These are phyloP conservation scores for Cutaneotrichosporon mucoides DNA, from an alignment of 1,284 basidiomycete species.

Conservation along the genomic window DNA sequence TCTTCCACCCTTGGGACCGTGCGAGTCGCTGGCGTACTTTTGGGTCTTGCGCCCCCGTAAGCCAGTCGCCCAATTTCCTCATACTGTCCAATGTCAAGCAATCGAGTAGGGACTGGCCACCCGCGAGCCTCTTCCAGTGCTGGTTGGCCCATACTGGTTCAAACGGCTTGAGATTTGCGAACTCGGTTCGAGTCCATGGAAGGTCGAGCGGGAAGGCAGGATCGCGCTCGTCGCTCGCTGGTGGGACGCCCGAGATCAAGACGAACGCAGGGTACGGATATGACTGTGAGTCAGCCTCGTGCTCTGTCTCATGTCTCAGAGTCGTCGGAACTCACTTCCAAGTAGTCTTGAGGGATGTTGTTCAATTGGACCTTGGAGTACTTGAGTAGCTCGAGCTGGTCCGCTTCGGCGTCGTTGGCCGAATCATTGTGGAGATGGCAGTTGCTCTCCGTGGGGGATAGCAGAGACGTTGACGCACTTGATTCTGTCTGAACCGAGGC, in stretches of 20 bases:
- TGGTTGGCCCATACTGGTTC: constrained; percentile 33
- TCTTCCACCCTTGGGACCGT: constrained; percentile 23
- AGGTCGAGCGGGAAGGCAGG: neutral
- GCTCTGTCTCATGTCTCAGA: too few species aligned
- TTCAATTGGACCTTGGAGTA: constrained; percentile 18
- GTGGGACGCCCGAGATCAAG: constrained; percentile 14
- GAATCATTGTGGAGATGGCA: too few species aligned
- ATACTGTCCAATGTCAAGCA: constrained; percentile 32
- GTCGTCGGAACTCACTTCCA: constrained; percentile 26
- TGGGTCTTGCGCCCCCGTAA: constrained; percentile 10
- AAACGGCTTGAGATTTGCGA: constrained; percentile 14
- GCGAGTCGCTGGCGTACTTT: neutral
- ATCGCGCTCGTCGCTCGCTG: too few species aligned
- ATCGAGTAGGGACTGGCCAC: constrained; percentile 24
- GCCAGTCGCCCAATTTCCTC: constrained; percentile 34
- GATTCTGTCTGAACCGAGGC: neutral
- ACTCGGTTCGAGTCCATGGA: neutral
- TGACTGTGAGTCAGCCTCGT: constrained; percentile 8
- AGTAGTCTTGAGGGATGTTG: constrained; percentile 29
- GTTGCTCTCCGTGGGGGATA: too few species aligned
- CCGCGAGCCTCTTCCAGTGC: constrained; percentile 29
- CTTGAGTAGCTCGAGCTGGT: neutral
- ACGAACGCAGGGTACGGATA: constrained; percentile 44
- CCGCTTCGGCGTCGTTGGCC: neutral
- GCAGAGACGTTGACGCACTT: too few species aligned